A percentile compares a stretch with the other conserved stretches of the same genome.
Conservation (phyloP, 352 stramenopile species). For the Phytopythium mirpurense region DNA sequence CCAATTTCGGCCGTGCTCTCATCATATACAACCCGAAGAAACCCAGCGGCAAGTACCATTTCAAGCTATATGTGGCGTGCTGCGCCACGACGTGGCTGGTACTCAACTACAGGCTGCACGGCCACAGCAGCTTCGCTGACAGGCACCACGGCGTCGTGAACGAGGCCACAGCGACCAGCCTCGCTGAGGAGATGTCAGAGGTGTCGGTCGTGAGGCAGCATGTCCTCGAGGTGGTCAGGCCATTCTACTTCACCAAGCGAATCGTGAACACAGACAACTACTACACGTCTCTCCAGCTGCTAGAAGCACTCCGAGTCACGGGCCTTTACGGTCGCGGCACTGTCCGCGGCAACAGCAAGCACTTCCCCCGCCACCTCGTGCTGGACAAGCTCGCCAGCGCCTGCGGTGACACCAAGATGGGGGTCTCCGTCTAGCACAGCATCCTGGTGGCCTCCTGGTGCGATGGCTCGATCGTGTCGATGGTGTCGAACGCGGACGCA, state of each 20-base stretch:
- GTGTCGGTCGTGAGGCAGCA: slow-evolving; percentile 10
- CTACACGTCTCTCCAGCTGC: slow-evolving; percentile 26
- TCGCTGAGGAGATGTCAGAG: too few species aligned
- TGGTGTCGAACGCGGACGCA: slow-evolving; percentile 17
- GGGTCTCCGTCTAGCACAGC: slow-evolving; percentile 10
- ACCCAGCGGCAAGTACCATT: slow-evolving; percentile 26
- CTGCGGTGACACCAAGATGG: slow-evolving; percentile 10
- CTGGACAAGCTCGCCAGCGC: slow-evolving; percentile 7
- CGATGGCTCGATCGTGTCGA: slow-evolving; percentile 18
- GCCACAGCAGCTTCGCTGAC: slow-evolving; percentile 14
- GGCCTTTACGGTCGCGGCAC: slow-evolving; percentile 16
- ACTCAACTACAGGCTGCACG: slow-evolving; percentile 20
- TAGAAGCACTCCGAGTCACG: slow-evolving; percentile 14
- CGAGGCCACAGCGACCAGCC: too few species aligned
- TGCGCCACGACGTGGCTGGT: slow-evolving; percentile 24
- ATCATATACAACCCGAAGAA: slow-evolving; percentile 26
- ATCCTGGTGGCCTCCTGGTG: slow-evolving; percentile 20
- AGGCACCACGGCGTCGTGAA: slow-evolving; percentile 9
- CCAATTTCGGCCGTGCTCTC: slow-evolving; percentile 14
- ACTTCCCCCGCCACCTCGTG: slow-evolving; percentile 18
- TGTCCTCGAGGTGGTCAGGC: slow-evolving; percentile 18
- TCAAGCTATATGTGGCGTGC: slow-evolving; percentile 25
- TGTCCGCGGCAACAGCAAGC: slow-evolving; percentile 12
- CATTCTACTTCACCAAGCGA: slow-evolving; percentile 12
- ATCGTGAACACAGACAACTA: slow-evolving; percentile 28